Base-by-base conservation (phyloP, 345 rosid species). In the Nephelium lappaceum region DNA sequence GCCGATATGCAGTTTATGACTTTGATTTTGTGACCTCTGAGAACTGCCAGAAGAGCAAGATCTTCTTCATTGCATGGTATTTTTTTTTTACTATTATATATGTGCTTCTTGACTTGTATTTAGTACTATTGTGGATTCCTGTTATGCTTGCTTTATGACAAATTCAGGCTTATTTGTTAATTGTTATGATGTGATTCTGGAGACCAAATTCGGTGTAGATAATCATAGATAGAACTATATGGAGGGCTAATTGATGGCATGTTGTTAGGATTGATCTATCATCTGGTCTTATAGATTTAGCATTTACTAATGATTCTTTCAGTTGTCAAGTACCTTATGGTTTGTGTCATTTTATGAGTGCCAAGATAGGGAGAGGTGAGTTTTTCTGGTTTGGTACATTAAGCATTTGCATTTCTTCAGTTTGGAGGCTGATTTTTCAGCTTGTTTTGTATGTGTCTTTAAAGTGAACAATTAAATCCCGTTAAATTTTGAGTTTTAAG, bases 1-100 rank as follows among this genome's bases (percentile, higher is more conserved):
- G 94, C 78, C 85, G 94, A 78, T 90, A 85, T 80, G 93, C 92
- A 31, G 81, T 90, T 63, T 90, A 87, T 72, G 93, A 90, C 79
- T 90, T 85, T 57, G 93, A 90, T 77, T 90, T 79, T 63, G 91
- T 90, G 21, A 90, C 92, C 25, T 81, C 86, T 1, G 92, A 90
- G 80, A 90, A 90, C 67, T 83, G 88, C 77, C 92, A 86, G 81
- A 90, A 88, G 82, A 88, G 92, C 87, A 87, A 82, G 87, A 90
- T 90, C 70, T 80, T 90, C 80, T 90, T 90, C 86, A 78, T 90
- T n/a, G 92, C 94, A 1, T 90, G 92, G 94, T 90, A 68, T 77
- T 49, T 62, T 62, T 36, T 75, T 24, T 14, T 21, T 41, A 38
- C 31, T 61, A 11, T 8, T 21, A 15, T 45, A 60, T 6, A 38